Evolutionary conservation across 2,329 filamentous ascomycete genomes (phyloP).

Genomic region (Fusarium sp.): DNA sequence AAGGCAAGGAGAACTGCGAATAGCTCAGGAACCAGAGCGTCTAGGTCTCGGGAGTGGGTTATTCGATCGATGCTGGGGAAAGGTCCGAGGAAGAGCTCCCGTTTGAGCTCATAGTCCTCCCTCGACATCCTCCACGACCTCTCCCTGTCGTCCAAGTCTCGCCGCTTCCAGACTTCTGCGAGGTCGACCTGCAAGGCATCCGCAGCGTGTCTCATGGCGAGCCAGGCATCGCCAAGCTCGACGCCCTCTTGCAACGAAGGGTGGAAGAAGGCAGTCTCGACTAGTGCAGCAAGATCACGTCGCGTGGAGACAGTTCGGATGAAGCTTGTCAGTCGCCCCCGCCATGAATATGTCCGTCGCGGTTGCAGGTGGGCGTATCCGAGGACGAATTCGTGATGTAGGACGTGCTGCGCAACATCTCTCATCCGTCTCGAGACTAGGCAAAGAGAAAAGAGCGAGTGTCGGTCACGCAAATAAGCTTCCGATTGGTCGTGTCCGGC

Average conservation of each 20-base stretch:
- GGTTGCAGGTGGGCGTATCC: background rate
- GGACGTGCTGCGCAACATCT: constrained; percentile 14
- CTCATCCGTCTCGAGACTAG: constrained; percentile 23
- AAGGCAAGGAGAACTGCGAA: constrained; percentile 6
- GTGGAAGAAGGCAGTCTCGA: background rate
- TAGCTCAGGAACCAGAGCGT: background rate
- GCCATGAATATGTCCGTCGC: background rate
- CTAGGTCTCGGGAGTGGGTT: no score
- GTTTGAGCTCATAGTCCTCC: background rate
- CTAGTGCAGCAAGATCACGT: constrained; percentile 17
- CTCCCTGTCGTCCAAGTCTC: background rate
- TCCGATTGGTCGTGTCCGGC: background rate
- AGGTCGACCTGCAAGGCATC: background rate
- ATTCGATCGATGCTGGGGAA: background rate
- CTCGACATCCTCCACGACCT: background rate
- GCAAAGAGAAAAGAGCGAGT: constrained; percentile 11
- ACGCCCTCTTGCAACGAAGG: background rate
- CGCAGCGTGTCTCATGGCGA: background rate
- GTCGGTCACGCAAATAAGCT: constrained; percentile 2
- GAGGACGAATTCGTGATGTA: constrained; percentile 29
- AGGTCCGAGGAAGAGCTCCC: background rate
- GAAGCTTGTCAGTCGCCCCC: constrained; percentile 8
- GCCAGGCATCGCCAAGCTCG: background rate
- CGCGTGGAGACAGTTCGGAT: constrained; percentile 8
- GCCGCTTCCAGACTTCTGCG: background rate